phyloP scores from a whole-genome alignment of 352 stramenopile genomes.

The Phytophthora hybrid region DNA sequence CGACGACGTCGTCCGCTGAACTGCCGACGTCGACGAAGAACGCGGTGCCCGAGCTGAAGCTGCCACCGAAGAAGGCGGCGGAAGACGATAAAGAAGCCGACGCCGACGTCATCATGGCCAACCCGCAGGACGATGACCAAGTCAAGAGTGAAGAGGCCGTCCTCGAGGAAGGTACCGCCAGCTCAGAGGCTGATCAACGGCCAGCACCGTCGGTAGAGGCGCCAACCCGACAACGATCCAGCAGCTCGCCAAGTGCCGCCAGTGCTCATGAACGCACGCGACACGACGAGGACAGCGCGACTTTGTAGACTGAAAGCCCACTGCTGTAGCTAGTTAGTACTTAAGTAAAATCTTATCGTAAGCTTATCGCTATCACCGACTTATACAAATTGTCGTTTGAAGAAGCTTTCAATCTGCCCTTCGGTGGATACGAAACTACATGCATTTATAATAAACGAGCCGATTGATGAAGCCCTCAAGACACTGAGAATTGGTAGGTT shows the following conservation, averaged over 20 bases:
- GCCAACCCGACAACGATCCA: slow-evolving; percentile 29
- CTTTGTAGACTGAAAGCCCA: slow-evolving; percentile 21
- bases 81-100: slow-evolving; percentile 2
- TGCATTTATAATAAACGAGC: too few species aligned
- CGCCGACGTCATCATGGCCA: slow-evolving; percentile 37
- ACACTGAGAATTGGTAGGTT: too few species aligned
- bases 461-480: too few species aligned
- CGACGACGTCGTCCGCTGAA: slow-evolving; percentile 7
- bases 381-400: too few species aligned
- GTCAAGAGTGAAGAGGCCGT: slow-evolving; percentile 17
- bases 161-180: slow-evolving; percentile 20
- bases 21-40: slow-evolving; percentile 1
- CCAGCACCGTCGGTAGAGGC: slow-evolving; percentile 7
- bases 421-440: too few species aligned
- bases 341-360: slow-evolving; percentile 28
- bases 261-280: slow-evolving; percentile 32
- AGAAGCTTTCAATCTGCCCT: too few species aligned
- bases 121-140: slow-evolving; percentile 42
- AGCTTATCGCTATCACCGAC: not conserved
- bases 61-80: slow-evolving; percentile 13
- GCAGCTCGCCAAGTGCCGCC: slow-evolving; percentile 24
- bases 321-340: slow-evolving; percentile 19
- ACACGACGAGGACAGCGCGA: slow-evolving; percentile 30
- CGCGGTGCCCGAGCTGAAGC: slow-evolving; percentile 19
- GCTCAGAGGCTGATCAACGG: not conserved